Evolutionary conservation across 2,329 filamentous ascomycete species (phyloP), one percentile per base, ranked within the genome.

Genomic region (Penicillium sp.): DNA sequence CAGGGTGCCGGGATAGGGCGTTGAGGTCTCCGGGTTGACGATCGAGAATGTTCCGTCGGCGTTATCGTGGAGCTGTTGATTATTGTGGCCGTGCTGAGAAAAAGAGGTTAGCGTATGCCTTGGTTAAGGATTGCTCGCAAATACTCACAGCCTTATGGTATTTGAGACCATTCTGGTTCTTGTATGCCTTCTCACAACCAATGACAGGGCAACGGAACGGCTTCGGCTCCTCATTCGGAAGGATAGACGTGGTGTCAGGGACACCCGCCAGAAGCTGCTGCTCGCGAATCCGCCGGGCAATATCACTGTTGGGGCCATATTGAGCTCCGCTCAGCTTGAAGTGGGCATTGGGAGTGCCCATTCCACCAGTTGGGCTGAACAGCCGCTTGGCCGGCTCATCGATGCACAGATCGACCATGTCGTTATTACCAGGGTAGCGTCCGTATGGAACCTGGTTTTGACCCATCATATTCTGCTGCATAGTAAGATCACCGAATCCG

Each of bases 91-190:
- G 70, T 99, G 95, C 76, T 87, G 53, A 47, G 28, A 42, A 49
- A 57, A 52, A 31, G n/a, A 20, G 35, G 20, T 61, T 53, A 61
- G 60, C 48, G 31, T n/a, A 22, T 57, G 59, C 28, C 53, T 38
- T 63, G 52, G n/a, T 53, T 34, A 38, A 47, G 37, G 52, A 7
- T 79, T 81, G 69, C 15, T 48, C 28, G 41, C 12, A 25, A 14
- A 60, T 41, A 80, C 83, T 78, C 79, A 86, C 84, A 72, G 84
- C 81, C 79, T 89, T 89, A 78, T 90, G 87, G 70, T 92, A 99
- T 86, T 98, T 99, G 58, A 99, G 83, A 52, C 95, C 95, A 69
- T 99, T 99, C 75, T 98, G 95, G 76, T 99, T 99, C 84, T 99
- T 99, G 81, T 99, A 99, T 0, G 95, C 94, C 82, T 99, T 99